Base-by-base conservation (phyloP, 2,329 filamentous ascomycete species). In the Paecilomyces niveus region DNA sequence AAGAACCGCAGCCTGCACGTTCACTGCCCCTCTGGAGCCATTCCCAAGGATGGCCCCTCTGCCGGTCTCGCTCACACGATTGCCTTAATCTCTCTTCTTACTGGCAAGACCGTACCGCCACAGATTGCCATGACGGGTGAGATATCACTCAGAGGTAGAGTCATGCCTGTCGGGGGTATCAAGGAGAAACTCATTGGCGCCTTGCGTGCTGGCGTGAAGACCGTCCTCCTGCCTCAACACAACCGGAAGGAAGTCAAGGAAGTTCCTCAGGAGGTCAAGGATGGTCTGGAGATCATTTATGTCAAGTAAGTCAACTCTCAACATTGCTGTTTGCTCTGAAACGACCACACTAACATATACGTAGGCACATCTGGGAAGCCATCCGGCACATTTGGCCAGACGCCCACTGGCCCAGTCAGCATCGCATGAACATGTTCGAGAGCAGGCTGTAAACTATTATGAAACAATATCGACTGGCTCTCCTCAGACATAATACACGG, bases 101-200 rank as follows among this genome's bases (percentile, higher is more conserved):
- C 86, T 9, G 89, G 88, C 60, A 92, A 92, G 68, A 80, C 89
- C 26, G 92, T 99, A 3, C 90, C 93, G 49, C 90, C 93, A 0
- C 92, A 89, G 3, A 87, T 99, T 74, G 94, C 94, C 51, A 99
- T 99, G 94, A 99, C 94, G 0, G 86, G 86, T 8, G 86, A 89
- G 68, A 77, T 88, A 61, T 91, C 89, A 58, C 84, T 99, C 26
- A 85, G 94, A 50, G 94, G 94, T 22, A 86, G 92, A 63, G 89
- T 99, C 58, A 90, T 94, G 76, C 91, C 93, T 26, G 94, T 99
- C 35, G 94, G 94, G 56, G 94, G 94, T 18, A 97, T 99, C 78
- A 97, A 97, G 77, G 93, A 99, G 84, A 99, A 99, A 76, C 82
- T 97, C 56, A 97, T 99, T 70, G 94, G 94, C 22, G 94, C 94